Base-by-base conservation (phyloP, 129 eudicot species). In the Calendula officinalis region DNA sequence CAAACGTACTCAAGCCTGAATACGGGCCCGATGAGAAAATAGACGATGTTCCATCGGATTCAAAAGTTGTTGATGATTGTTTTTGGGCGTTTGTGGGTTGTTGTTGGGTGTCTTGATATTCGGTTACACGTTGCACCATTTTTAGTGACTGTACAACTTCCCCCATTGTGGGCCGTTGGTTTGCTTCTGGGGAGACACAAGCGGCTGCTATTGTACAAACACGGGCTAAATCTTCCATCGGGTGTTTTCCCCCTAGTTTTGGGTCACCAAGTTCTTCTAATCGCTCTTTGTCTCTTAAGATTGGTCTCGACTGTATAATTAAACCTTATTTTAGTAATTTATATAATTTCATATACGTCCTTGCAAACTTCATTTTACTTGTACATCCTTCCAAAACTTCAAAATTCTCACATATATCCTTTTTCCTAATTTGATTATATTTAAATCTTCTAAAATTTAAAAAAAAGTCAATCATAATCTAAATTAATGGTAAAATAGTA, bases 161-260 rank as follows among this genome's bases (percentile, higher is more conserved):
- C 46, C 98, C 96, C 96, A 92, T 92, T 3, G 95, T 92, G 34
- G 98, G 98, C 46, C 98, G 77, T 71, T 92, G 98, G 69, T 72
- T 83, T 62, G 95, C 89, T 74, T 92, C 96, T 0, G 98, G 91
- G 15, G 98, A 77, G 52, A 88, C 98, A 85, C 98, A 88, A 69
- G 98, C 98, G 41, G 96, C 98, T 34, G 96, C 98, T 14, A 92
- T 88, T 16, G 98, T 92, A 80, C 98, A 92, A 56, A 88, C 98
- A 55, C 96, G 77, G 9, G 81, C 45, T 60, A 88, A 80, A 68
- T 92, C 98, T 81, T 92, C 98, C 76, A 77, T 79, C 32, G 96
- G 96, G 78, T 83, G 88, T 62, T 88, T 88, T 33, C 87, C 90
- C 5, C 83, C 85, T 6, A 88, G 91, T 66, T 83, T 88, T 6